Evolutionary conservation across 495 filamentous ascomycete species (phyloP).

Genomic region (Chaetomium cochliodes): DNA sequence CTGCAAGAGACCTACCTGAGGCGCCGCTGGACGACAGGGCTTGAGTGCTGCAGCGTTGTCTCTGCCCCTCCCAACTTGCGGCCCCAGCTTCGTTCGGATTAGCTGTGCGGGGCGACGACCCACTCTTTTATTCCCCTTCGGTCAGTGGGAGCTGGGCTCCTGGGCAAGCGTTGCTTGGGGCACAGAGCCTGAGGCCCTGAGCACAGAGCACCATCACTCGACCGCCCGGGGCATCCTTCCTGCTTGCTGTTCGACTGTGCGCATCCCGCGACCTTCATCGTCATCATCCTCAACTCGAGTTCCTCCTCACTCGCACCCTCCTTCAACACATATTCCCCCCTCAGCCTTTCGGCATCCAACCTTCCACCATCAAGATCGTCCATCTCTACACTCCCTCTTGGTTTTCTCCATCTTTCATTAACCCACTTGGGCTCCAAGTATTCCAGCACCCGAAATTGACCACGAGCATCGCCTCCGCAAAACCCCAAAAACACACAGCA

Average conservation of each 20-base stretch:
- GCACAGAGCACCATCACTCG: slow-evolving; percentile 12
- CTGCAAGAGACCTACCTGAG: neutral
- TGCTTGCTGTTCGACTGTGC: slow-evolving; percentile 16
- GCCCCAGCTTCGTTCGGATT: neutral
- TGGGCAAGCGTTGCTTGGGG: slow-evolving; percentile 12
- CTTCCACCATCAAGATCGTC: slow-evolving; percentile 23
- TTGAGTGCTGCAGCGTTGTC: neutral
- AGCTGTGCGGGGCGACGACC: neutral
- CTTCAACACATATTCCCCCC: slow-evolving; percentile 23
- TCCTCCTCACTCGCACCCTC: slow-evolving; percentile 34
- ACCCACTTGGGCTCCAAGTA: slow-evolving; percentile 33
- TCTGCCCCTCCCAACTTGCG: neutral
- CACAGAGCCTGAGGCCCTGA: no score
- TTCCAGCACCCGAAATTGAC: slow-evolving; percentile 27
- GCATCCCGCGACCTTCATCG: slow-evolving; percentile 27
- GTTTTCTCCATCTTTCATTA: slow-evolving; percentile 39
- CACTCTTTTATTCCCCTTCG: slow-evolving; percentile 14
- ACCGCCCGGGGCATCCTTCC: slow-evolving; percentile 27
- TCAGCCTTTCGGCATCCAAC: slow-evolving; percentile 25
- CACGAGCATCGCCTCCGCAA: slow-evolving; percentile 33
- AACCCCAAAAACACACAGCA: slow-evolving; percentile 17
- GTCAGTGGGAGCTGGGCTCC: neutral
- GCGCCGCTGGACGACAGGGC: neutral
- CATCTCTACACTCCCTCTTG: slow-evolving; percentile 37
- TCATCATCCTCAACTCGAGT: slow-evolving; percentile 28